These are phyloP conservation scores for Myxozyma neotropica DNA, from an alignment of 805 yeast species.

Conservation along the genomic window DNA sequence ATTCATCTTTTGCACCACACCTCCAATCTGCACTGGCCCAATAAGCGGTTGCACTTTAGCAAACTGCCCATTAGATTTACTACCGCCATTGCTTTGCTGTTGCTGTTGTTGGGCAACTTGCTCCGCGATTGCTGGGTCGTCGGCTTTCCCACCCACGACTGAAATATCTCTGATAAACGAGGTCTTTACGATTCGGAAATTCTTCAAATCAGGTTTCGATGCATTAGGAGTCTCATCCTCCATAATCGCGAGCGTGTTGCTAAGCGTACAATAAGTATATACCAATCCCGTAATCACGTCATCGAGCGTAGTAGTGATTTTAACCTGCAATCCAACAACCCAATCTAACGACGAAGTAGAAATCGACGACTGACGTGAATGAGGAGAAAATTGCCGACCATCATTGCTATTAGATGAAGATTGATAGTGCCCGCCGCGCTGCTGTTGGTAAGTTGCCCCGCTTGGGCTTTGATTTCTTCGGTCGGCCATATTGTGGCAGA, in stretches of 20 bases:
- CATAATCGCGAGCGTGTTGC: conserved; percentile 47
- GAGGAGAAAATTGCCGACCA: conserved; percentile 3
- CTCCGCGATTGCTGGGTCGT: background rate
- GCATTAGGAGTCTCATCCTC: conserved; percentile 1
- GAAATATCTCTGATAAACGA: conserved; percentile 59
- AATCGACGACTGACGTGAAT: background rate
- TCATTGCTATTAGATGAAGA: background rate
- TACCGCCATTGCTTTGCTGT: conserved; percentile 32
- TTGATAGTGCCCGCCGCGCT: background rate
- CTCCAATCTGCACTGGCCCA: conserved; percentile 41
- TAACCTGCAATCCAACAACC: conserved; percentile 49
- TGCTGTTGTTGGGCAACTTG: background rate
- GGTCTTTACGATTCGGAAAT: conserved; percentile 58
- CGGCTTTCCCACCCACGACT: conserved; percentile 45
- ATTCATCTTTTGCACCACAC: conserved; percentile 38
- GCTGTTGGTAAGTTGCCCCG: background rate
- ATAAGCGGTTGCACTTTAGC: conserved; percentile 44
- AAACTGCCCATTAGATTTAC: conserved; percentile 30
- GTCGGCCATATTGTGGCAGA: conserved; percentile 3
- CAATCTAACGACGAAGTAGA: conserved; percentile 4
- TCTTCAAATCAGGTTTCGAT: conserved; percentile 33
- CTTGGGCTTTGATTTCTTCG: conserved; percentile 7
- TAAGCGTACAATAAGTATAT: conserved; percentile 58
- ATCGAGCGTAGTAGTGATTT: conserved; percentile 62
- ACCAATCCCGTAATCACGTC: conserved; percentile 61